These are phyloP conservation scores for Candida tammaniensis DNA, from an alignment of 805 yeast genomes.

Conservation along the genomic window DNA sequence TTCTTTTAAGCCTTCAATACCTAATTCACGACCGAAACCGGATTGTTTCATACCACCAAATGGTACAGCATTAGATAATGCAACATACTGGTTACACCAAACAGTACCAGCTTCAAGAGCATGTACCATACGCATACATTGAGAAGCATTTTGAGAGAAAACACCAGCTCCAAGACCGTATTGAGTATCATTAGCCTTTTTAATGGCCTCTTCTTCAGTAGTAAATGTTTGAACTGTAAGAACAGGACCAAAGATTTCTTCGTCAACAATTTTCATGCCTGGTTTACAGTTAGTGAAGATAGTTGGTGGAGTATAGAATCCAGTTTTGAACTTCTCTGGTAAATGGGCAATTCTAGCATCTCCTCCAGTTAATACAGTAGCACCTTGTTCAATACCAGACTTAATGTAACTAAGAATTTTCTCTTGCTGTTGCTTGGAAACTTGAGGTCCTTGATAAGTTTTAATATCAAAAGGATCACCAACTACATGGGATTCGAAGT, in stretches of 20 bases:
- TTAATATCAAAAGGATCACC: slow-evolving; percentile 36
- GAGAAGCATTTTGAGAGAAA: slow-evolving; percentile 52
- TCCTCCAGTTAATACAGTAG: slow-evolving; percentile 33
- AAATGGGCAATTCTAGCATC: slow-evolving; percentile 30
- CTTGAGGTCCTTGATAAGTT: slow-evolving; percentile 30
- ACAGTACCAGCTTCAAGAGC: slow-evolving; percentile 75
- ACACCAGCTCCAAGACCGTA: slow-evolving; percentile 82
- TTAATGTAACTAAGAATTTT: slow-evolving; percentile 61
- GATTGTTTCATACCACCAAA: slow-evolving; percentile 63
- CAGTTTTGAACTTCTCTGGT: slow-evolving; percentile 34
- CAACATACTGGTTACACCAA: slow-evolving; percentile 72
- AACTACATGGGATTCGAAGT: slow-evolving; percentile 15
- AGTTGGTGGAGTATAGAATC: slow-evolving; percentile 26
- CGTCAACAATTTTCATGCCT: slow-evolving; percentile 24
- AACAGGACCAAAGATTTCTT: slow-evolving; percentile 46
- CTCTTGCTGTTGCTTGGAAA: slow-evolving; percentile 56
- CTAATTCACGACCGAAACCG: slow-evolving; percentile 65
- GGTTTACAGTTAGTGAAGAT: slow-evolving; percentile 28
- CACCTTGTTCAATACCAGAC: slow-evolving; percentile 57
- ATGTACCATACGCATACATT: slow-evolving; percentile 61
- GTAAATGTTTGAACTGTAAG: slow-evolving; percentile 59
- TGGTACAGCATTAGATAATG: slow-evolving; percentile 61
- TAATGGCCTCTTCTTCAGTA: slow-evolving; percentile 59
- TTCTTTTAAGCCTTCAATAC: slow-evolving; percentile 33
- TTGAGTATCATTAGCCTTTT: slow-evolving; percentile 59